Base-by-base conservation (phyloP, 306 rosid species). In the Begonia fuchsioides region DNA sequence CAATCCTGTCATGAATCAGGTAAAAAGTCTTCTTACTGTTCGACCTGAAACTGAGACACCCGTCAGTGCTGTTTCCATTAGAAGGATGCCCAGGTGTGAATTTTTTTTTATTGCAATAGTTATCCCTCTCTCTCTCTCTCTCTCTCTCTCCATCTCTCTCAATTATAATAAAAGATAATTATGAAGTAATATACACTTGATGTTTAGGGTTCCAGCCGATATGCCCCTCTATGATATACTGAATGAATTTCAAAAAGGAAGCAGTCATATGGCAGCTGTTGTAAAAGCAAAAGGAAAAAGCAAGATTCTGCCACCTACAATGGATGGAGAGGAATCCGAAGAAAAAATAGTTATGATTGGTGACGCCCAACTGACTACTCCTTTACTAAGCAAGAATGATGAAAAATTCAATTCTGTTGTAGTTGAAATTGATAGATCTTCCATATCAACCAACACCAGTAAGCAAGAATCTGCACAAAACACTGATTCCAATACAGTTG, bases 251-350 rank as follows among this genome's bases (percentile, higher is more conserved):
- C 98, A 92, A 56, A 92, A 92, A 58, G 98, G 98, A 3, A 79
- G 94, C 60, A 92, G 98, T 67, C 98, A 92, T 62, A 85, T 92
- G 98, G 98, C 98, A 49, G 96, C 96, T 64, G 93, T 92, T 58
- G 96, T 86, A 56, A 92, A 67, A 67, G 64, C 72, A 10, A 75
- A 64, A 56, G 87, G 73, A 43, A 92, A 70, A 73, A 66, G 15
- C 73, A 85, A 69, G 58, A 17, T 32, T 11, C 61, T 45, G 68
- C 73, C 46, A 15, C 67, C 79, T 39, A 57, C 49, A 18, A 48
- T 51, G 59, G 81, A 69, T 26, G 83, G 64, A 43, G 81, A 75
- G 58, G 72, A 80, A 57, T 39, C 9, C 38, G 82, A 68, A 59
- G 78, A 59, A 52, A 62, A 61, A 41, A 64, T 56, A 56, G 48